phyloP scores from a whole-genome alignment of 2,329 filamentous ascomycete species.

The Xenosphaeropsis pyriputrescens region DNA sequence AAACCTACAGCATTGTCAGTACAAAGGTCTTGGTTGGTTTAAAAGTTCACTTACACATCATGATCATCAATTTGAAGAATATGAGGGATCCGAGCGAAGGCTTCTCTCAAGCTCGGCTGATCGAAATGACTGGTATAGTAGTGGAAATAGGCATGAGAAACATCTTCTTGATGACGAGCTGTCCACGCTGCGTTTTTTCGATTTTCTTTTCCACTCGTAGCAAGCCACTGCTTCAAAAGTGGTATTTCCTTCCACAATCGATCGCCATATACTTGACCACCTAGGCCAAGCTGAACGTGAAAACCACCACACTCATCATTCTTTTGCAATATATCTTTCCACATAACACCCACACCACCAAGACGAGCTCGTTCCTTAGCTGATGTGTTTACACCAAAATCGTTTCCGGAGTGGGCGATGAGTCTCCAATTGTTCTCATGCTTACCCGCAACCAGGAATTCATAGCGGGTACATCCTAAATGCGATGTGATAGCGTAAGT shows the following conservation, averaged over 20 bases:
- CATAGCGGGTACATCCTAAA: slow-evolving; percentile 92
- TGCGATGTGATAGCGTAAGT: slow-evolving; percentile 97
- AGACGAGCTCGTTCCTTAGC: slow-evolving; percentile 74
- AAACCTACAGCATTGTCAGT: slow-evolving; percentile 42
- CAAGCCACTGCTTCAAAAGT: slow-evolving; percentile 85
- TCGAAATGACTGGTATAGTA: slow-evolving; percentile 99
- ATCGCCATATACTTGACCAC: slow-evolving; percentile 92
- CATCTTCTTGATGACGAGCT: slow-evolving; percentile 87
- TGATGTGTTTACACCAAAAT: slow-evolving; percentile 79
- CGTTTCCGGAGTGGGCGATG: slow-evolving; percentile 89
- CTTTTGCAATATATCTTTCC: slow-evolving; percentile 97
- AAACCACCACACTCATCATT: slow-evolving; percentile 94
- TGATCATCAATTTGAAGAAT: slow-evolving; percentile 89
- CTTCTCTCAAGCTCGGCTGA: slow-evolving; percentile 84
- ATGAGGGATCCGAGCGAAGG: slow-evolving; percentile 94
- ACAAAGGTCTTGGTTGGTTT: background rate
- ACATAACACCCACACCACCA: slow-evolving; percentile 89
- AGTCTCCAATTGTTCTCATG: slow-evolving; percentile 91
- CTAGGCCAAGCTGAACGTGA: slow-evolving; percentile 81
- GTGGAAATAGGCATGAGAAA: slow-evolving; percentile 93
- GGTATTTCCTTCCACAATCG: slow-evolving; percentile 93
- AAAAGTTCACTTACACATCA: slow-evolving; percentile 63
- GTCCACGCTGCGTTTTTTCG: slow-evolving; percentile 87
- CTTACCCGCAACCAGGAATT: slow-evolving; percentile 86
- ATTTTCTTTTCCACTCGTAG: slow-evolving; percentile 84